Evolutionary conservation across 2,329 filamentous ascomycete genomes (phyloP).

Genomic region (Kalmusia sp.): DNA sequence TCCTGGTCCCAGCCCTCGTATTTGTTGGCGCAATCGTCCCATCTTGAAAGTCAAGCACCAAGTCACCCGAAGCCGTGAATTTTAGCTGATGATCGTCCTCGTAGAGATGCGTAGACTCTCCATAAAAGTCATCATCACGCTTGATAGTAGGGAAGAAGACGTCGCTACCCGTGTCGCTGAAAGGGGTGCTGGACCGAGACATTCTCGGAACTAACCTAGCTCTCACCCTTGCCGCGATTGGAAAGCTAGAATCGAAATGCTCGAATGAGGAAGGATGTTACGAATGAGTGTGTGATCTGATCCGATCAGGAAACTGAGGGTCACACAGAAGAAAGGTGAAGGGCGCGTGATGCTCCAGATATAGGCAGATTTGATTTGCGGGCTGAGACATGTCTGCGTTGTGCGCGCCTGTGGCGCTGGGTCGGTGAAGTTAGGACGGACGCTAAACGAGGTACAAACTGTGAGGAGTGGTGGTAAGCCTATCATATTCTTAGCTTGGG

Average conservation of each 20-base stretch:
- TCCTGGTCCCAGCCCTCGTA: not conserved
- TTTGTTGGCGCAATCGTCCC: not conserved
- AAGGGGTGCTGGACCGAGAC: slow-evolving; percentile 3
- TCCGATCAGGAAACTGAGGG: too few species aligned
- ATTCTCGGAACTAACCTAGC: too few species aligned
- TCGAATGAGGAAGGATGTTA: not conserved
- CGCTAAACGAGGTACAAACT: not conserved
- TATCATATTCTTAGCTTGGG: too few species aligned
- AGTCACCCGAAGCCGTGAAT: not conserved
- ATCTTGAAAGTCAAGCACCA: not conserved
- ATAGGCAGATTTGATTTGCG: not conserved
- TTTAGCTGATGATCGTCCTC: not conserved
- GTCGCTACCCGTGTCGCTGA: slow-evolving; percentile 2
- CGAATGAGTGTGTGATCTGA: not conserved
- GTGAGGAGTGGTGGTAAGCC: too few species aligned
- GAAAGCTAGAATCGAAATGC: not conserved
- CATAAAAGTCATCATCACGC: not conserved
- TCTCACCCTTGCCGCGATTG: not conserved
- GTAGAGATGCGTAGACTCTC: not conserved
- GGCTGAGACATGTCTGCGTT: slow-evolving; percentile 9
- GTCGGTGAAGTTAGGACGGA: too few species aligned
- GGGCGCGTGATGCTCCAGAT: slow-evolving; percentile 1
- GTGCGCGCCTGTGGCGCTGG: not conserved
- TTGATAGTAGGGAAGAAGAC: not conserved
- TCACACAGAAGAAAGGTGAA: not conserved